phyloP scores from a whole-genome alignment of 2,329 filamentous ascomycete species.

The Trichoderma sp. region DNA sequence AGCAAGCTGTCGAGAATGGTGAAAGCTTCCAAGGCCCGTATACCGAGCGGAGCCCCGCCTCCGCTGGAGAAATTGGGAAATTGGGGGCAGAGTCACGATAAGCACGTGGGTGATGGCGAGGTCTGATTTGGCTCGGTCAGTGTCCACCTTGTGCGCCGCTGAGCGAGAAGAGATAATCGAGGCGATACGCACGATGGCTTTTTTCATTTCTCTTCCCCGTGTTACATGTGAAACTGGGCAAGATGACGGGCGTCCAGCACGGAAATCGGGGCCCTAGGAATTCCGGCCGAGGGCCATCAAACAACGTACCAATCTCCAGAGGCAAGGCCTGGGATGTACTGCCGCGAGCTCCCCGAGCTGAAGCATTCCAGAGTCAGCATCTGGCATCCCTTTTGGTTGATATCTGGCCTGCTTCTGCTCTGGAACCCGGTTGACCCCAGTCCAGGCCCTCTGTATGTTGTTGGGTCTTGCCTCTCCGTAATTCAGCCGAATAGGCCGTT shows the following conservation, averaged over 20 bases:
- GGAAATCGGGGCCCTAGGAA: background rate
- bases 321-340: background rate
- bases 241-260: background rate
- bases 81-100: background rate
- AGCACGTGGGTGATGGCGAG: slow-evolving; percentile 14
- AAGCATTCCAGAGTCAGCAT: background rate
- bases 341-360: background rate
- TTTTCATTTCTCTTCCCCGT: background rate
- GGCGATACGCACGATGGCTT: background rate
- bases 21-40: background rate
- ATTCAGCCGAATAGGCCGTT: slow-evolving; percentile 16
- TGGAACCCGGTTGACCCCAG: background rate
- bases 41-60: slow-evolving; percentile 14
- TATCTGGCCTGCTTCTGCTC: background rate
- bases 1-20: background rate
- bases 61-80: background rate
- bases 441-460: background rate
- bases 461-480: slow-evolving; percentile 10
- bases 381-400: background rate
- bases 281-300: background rate
- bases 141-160: background rate
- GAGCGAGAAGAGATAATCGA: background rate
- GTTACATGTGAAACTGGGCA: background rate
- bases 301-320: background rate
- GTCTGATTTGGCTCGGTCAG: slow-evolving; percentile 13